Percentiles rank a stretch among this genome's conserved stretches.
Evolutionary conservation across 2,329 filamentous ascomycete genomes (phyloP).

Genomic region (Colletotrichum sp.): DNA sequence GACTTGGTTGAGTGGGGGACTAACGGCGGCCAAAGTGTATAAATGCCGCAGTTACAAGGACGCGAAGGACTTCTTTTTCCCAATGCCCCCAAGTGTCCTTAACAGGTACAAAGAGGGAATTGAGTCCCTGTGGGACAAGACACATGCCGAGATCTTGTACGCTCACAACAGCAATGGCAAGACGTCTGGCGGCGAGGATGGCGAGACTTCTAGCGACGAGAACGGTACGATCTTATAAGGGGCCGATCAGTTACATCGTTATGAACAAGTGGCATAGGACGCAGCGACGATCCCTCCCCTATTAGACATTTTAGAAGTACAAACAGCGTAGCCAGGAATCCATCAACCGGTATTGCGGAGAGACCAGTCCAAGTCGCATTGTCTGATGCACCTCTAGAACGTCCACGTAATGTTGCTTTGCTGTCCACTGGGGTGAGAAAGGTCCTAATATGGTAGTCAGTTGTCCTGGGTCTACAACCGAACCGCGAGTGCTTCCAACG

Average conservation of each 20-base stretch:
- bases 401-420: background rate
- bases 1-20: too few relatives aligned
- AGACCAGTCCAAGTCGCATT: accelerated
- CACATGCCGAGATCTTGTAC: background rate
- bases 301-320: background rate
- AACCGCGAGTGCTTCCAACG: accelerated
- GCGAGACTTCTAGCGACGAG: too few relatives aligned
- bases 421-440: background rate
- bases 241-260: background rate
- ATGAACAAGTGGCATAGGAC: background rate
- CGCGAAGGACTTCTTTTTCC: too few relatives aligned
- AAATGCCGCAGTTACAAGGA: too few relatives aligned
- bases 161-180: background rate
- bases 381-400: background rate
- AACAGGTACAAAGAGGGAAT: too few relatives aligned
- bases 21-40: too few relatives aligned
- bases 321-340: background rate
- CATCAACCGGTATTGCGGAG: background rate
- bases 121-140: background rate
- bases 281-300: background rate
- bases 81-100: too few relatives aligned
- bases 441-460: accelerated
- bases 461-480: accelerated
- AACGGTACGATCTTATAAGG: background rate
- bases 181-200: background rate